phyloP scores from a whole-genome alignment of 192 early-diverging fungal species.

The Coemansia sp. region DNA sequence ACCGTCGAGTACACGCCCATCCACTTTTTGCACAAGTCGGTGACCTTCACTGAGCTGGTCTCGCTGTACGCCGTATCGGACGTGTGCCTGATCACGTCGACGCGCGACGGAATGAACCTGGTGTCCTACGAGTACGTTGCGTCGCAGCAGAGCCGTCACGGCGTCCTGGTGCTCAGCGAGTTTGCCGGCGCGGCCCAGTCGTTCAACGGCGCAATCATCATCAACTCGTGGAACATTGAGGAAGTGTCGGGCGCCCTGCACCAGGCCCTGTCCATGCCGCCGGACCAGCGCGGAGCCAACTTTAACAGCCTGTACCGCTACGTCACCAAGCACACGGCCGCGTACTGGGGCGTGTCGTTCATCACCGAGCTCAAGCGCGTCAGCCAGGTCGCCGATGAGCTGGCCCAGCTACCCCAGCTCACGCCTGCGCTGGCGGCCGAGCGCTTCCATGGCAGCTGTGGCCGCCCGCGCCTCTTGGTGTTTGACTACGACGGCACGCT shows the following conservation, averaged over 20 bases:
- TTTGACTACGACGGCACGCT: slow-evolving; percentile 98
- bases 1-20: slow-evolving; percentile 98
- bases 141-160: slow-evolving; percentile 82
- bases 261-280: slow-evolving; percentile 90
- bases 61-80: slow-evolving; percentile 94
- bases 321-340: slow-evolving; percentile 94
- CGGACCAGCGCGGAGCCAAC: slow-evolving; percentile 69
- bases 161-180: slow-evolving; percentile 93
- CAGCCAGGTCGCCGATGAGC: slow-evolving; percentile 41
- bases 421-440: slow-evolving; percentile 1
- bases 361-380: slow-evolving; percentile 77
- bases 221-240: slow-evolving; percentile 99
- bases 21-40: slow-evolving; percentile 96
- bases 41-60: slow-evolving; percentile 91
- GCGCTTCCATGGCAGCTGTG: not conserved
- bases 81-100: slow-evolving; percentile 94
- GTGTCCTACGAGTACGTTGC: slow-evolving; percentile 99
- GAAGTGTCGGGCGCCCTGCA: slow-evolving; percentile 85
- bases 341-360: slow-evolving; percentile 95
- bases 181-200: slow-evolving; percentile 99
- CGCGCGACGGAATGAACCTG: slow-evolving; percentile 99
- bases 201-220: slow-evolving; percentile 92
- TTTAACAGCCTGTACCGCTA: slow-evolving; percentile 91
- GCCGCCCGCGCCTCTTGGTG: slow-evolving; percentile 59
- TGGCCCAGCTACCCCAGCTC: slow-evolving; percentile 43